Evolutionary conservation across 495 filamentous ascomycete genomes (phyloP).

Genomic region (Aspergillus bertholletiae): DNA sequence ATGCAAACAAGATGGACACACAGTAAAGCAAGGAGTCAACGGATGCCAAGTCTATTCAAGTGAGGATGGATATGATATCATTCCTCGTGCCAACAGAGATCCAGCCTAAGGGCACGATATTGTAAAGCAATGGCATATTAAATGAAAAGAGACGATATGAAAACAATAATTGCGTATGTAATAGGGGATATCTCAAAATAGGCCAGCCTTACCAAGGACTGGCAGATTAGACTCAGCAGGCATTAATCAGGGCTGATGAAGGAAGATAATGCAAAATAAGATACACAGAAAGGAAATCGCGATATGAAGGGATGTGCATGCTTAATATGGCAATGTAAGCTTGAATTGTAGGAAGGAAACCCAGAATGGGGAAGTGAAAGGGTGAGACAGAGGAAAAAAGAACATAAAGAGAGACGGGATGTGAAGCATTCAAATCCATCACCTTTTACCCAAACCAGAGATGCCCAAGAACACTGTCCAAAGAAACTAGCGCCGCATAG

Average conservation of each 20-base stretch:
- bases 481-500: slow-evolving; percentile 22
- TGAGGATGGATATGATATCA: neutral
- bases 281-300: slow-evolving; percentile 15
- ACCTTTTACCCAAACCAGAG: slow-evolving; percentile 13
- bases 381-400: no score
- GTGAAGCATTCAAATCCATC: neutral
- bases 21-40: neutral
- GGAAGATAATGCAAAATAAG: slow-evolving; percentile 2
- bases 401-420: slow-evolving; percentile 3
- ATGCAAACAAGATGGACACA: neutral
- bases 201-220: neutral
- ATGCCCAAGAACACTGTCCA: slow-evolving; percentile 14
- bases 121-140: neutral
- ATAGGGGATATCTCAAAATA: slow-evolving; percentile 8
- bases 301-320: neutral
- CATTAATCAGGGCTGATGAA: neutral
- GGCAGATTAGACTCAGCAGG: neutral
- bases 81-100: slow-evolving; percentile 7
- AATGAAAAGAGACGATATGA: no score
- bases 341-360: neutral
- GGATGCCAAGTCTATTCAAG: slow-evolving; percentile 5
- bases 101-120: slow-evolving; percentile 9
- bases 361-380: slow-evolving; percentile 6
- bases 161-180: neutral
- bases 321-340: neutral